phyloP scores from a whole-genome alignment of 106 monocot genomes.

The Allium cepa region DNA sequence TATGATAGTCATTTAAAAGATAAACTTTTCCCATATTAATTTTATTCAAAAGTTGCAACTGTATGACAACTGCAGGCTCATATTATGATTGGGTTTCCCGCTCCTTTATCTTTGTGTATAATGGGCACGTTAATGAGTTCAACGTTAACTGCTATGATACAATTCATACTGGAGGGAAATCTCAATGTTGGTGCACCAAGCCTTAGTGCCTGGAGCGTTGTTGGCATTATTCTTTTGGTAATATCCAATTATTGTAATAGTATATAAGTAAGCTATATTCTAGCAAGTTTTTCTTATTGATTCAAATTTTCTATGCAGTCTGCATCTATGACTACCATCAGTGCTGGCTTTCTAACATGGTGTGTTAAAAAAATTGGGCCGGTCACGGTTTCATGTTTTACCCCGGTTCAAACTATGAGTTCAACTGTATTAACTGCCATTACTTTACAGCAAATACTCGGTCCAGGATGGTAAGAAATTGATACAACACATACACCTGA shows the following conservation, averaged over 20 bases:
- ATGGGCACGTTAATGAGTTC: slow-evolving; percentile 32
- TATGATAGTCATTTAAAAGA: too few relatives aligned
- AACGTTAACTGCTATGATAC: slow-evolving; percentile 26
- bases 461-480: slow-evolving; percentile 20
- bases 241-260: neutral
- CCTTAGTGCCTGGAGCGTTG: slow-evolving; percentile 12
- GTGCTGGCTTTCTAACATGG: slow-evolving; percentile 30
- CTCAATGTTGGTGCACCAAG: slow-evolving; percentile 23
- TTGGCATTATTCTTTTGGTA: slow-evolving; percentile 35
- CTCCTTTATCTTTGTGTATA: slow-evolving; percentile 48
- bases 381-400: slow-evolving; percentile 36
- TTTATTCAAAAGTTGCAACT: neutral
- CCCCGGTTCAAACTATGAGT: slow-evolving; percentile 31
- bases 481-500: too few relatives aligned
- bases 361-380: slow-evolving; percentile 33
- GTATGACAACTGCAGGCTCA: slow-evolving; percentile 29
- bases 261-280: neutral
- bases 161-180: slow-evolving; percentile 31
- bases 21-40: neutral
- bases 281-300: neutral
- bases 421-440: slow-evolving; percentile 26
- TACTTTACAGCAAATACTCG: slow-evolving; percentile 18
- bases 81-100: slow-evolving; percentile 42
- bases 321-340: neutral
- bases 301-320: slow-evolving; percentile 16